phyloP scores from a whole-genome alignment of 345 rosid species.

The Microcos paniculata region DNA sequence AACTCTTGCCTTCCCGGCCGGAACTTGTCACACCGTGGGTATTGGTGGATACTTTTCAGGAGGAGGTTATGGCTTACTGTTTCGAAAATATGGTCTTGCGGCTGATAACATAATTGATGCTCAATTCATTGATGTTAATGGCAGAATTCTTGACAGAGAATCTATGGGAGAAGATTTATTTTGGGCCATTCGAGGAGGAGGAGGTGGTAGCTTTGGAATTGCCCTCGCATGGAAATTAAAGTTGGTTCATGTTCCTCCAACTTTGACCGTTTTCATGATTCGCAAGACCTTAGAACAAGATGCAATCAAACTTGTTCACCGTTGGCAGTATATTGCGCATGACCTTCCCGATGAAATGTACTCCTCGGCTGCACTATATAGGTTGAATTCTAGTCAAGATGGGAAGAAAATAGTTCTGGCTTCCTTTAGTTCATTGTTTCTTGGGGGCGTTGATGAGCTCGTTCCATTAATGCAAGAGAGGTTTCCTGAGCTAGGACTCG shows the following conservation, averaged over 20 bases:
- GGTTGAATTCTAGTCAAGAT: neutral
- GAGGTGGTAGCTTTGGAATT: neutral
- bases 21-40: neutral
- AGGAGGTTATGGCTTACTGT: neutral
- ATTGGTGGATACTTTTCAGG: constrained; percentile 5
- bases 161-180: constrained; percentile 16
- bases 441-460: neutral
- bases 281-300: neutral
- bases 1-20: constrained; percentile 6
- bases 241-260: neutral
- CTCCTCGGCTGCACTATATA: neutral
- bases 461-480: neutral
- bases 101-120: constrained; percentile 11
- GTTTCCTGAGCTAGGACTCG: neutral
- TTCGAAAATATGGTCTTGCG: constrained; percentile 4
- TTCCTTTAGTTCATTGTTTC: neutral
- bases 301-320: neutral
- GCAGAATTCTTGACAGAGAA: constrained; percentile 7
- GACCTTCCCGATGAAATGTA: too few relatives aligned
- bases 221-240: neutral
- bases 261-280: neutral
- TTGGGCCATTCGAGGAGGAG: constrained; percentile 14
- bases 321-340: neutral
- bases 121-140: neutral
- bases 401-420: neutral